These are phyloP conservation scores for Erigeron philadelphicus DNA, from an alignment of 140 eudicot species.

Conservation along the genomic window DNA sequence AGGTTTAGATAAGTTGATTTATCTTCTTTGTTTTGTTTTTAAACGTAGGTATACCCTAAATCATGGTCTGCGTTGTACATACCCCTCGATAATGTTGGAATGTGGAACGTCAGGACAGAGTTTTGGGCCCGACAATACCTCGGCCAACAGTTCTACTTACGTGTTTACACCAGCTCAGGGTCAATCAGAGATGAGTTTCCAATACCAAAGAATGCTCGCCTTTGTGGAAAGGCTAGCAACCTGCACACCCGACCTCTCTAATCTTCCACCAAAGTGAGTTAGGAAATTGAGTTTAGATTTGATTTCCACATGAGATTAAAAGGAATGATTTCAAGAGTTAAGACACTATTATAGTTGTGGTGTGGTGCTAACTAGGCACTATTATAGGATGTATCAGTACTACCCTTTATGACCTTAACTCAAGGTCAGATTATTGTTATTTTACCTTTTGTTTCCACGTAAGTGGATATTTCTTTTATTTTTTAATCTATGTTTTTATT, in stretches of 20 bases:
- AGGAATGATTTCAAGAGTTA: conserved; percentile 13
- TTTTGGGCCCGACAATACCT: conserved; percentile 94
- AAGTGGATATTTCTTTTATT: conserved; percentile 20
- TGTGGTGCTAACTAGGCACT: conserved; percentile 48
- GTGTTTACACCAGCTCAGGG: conserved; percentile 70
- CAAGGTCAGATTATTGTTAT: conserved; percentile 58
- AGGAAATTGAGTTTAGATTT: conserved; percentile 14
- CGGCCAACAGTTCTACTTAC: conserved; percentile 78
- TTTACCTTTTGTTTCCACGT: conserved; percentile 10
- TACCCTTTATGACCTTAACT: conserved; percentile 57
- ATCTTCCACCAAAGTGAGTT: conserved; percentile 21
- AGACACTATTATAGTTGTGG: conserved; percentile 33
- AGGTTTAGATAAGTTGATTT: no score
- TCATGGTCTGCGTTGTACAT: conserved; percentile 82
- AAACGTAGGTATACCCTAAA: conserved; percentile 64
- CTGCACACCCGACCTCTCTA: conserved; percentile 75
- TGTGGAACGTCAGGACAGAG: conserved; percentile 89
- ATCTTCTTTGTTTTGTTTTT: neutral
- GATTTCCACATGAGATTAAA: neutral
- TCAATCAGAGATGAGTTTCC: conserved; percentile 88
- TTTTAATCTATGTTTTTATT: conserved; percentile 10
- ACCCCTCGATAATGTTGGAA: conserved; percentile 81
- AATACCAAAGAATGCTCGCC: conserved; percentile 80
- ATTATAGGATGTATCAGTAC: conserved; percentile 15
- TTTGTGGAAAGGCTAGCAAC: conserved; percentile 77